phyloP scores from a whole-genome alignment of 495 filamentous ascomycete species.

The Cladorrhinum samala region DNA sequence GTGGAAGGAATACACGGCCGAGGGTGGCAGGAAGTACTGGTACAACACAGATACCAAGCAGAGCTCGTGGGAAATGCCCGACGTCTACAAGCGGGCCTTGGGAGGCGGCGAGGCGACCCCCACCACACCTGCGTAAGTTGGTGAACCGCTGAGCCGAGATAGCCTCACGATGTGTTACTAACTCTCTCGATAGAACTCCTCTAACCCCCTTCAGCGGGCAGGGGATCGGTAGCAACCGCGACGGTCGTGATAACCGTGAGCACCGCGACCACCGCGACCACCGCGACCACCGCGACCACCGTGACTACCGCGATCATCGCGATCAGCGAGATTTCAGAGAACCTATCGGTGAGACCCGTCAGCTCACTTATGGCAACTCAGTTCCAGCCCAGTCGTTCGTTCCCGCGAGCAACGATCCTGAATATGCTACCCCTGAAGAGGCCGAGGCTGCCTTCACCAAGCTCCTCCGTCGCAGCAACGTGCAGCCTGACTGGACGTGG shows the following conservation, averaged over 20 bases:
- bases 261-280: slow-evolving; percentile 20
- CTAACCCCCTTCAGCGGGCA: slow-evolving; percentile 63
- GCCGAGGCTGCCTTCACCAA: slow-evolving; percentile 93
- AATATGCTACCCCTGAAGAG: slow-evolving; percentile 81
- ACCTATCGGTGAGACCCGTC: slow-evolving; percentile 57
- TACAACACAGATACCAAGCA: slow-evolving; percentile 84
- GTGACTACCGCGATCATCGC: slow-evolving; percentile 20
- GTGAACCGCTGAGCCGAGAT: no score
- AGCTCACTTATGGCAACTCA: slow-evolving; percentile 62
- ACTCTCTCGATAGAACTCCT: slow-evolving; percentile 35
- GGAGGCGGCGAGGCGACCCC: slow-evolving; percentile 41
- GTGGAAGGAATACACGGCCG: slow-evolving; percentile 88
- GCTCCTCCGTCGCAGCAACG: slow-evolving; percentile 74
- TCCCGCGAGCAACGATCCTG: slow-evolving; percentile 64
- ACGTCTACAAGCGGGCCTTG: slow-evolving; percentile 68
- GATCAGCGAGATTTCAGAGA: slow-evolving; percentile 42
- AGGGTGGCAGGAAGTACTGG: slow-evolving; percentile 89
- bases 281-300: slow-evolving; percentile 19
- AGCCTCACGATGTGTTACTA: no score
- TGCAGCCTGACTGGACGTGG: slow-evolving; percentile 89
- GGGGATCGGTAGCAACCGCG: slow-evolving; percentile 43
- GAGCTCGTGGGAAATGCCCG: slow-evolving; percentile 93
- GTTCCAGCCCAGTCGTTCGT: slow-evolving; percentile 56
- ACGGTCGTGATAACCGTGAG: slow-evolving; percentile 30
- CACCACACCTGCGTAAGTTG: slow-evolving; percentile 60